These are phyloP conservation scores for Fusarium vanettenii DNA, from an alignment of 2,329 filamentous ascomycete species.

Conservation along the genomic window DNA sequence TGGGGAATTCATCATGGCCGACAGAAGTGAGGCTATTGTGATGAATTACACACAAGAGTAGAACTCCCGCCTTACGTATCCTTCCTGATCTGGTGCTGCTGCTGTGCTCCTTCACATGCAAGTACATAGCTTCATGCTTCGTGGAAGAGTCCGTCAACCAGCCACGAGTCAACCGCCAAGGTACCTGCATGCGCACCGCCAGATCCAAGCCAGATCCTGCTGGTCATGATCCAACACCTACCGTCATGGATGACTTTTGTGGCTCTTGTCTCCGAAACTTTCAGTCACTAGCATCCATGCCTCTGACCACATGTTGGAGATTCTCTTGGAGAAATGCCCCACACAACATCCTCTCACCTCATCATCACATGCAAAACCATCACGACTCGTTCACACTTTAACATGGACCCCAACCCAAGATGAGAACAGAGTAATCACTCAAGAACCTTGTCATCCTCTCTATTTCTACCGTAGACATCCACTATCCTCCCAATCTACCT, in stretches of 20 bases:
- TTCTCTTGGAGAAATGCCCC: conserved; percentile 29
- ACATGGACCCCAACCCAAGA: not conserved
- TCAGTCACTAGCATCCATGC: not conserved
- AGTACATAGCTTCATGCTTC: not conserved
- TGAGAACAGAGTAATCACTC: not conserved
- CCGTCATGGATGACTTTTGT: conserved; percentile 1
- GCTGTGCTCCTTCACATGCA: not conserved
- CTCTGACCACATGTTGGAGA: conserved; percentile 5
- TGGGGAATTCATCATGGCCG: not conserved
- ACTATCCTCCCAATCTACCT: conserved; percentile 27
- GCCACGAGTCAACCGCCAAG: not conserved
- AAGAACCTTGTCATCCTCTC: conserved; percentile 10
- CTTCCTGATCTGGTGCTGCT: not conserved
- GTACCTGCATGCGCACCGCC: conserved; percentile 17
- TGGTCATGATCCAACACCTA: not conserved
- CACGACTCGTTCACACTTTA: not conserved
- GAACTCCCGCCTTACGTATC: not conserved
- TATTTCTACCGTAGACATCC: conserved; percentile 30
- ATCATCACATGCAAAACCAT: conserved; percentile 39
- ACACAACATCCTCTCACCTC: conserved; percentile 13
- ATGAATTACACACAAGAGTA: not conserved
- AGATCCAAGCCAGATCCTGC: conserved; percentile 18
- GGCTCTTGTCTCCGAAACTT: conserved; percentile 13
- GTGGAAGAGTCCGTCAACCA: not conserved
- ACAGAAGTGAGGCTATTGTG: not conserved